Conservation (phyloP, 306 rosid genomes). For the Hylodesmum podocarpum region DNA sequence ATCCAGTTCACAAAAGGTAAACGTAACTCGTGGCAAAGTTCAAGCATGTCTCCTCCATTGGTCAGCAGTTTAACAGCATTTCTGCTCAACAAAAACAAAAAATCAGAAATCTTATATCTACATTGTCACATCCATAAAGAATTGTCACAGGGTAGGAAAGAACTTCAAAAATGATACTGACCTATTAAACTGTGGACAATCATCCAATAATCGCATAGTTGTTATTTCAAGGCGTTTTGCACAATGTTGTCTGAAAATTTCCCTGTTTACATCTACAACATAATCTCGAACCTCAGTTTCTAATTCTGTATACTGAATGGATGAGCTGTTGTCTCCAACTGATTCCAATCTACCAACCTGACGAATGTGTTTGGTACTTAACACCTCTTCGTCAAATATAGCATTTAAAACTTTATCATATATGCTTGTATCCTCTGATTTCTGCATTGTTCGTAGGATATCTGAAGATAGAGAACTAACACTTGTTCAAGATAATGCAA, state of each 20-base stretch:
- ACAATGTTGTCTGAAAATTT: constrained; percentile 79
- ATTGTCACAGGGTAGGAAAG: constrained; percentile 14
- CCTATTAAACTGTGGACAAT: constrained; percentile 74
- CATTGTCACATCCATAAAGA: constrained; percentile 11
- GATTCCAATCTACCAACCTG: constrained; percentile 52
- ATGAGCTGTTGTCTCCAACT: constrained; percentile 47
- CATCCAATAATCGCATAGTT: constrained; percentile 71
- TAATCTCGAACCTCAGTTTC: constrained; percentile 83
- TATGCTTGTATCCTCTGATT: constrained; percentile 78
- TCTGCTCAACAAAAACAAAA: constrained; percentile 50
- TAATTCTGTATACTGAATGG: constrained; percentile 65
- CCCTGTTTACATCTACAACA: constrained; percentile 67
- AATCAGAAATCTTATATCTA: constrained; percentile 31
- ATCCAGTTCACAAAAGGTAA: constrained; percentile 84
- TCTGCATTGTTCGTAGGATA: constrained; percentile 80
- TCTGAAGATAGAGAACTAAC: constrained; percentile 48
- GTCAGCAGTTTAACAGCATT: constrained; percentile 89
- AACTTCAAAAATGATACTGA: constrained; percentile 32
- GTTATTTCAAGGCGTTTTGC: constrained; percentile 81
- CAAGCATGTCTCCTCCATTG: constrained; percentile 95
- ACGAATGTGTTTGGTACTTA: constrained; percentile 56
- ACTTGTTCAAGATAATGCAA: constrained; percentile 31
- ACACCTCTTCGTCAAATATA: constrained; percentile 75
- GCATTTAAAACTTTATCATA: constrained; percentile 89
- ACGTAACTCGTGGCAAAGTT: constrained; percentile 89